Evolutionary conservation across 2,329 filamentous ascomycete genomes (phyloP), one percentile per base, ranked within the genome.

Genomic region (Alternaria arbusti): DNA sequence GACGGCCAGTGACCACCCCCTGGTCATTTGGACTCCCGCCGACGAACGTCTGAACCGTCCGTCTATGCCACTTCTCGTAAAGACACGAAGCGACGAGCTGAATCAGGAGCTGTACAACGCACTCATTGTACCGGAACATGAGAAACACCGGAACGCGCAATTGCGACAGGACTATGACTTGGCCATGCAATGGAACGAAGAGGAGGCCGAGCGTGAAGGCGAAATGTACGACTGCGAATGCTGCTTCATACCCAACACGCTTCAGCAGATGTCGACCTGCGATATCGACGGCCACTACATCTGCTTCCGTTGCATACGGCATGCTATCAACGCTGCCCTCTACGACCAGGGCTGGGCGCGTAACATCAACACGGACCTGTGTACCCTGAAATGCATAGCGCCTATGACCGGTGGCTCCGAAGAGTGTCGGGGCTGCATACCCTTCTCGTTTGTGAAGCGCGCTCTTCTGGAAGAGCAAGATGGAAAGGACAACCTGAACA

Each of bases 261-360:
- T 94, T 66, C 91, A 95, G 77, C 88, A 92, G 72, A 86, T 94
- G 61, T 88, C 91, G 0, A 86, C 87, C n/a, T 96, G 92, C 81
- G 87, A 87, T 74, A 80, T 84, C 30, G 85, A 87, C 3, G 89
- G 88, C 2, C 92, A 96, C 80, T 87, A 92, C 75, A 85, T 95
- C 58, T 96, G 92, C 81, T 90, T 94, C 80, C 87, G 88, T 49
- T 98, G 96, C 79, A 90, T 98, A 54, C 90, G 90, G 67, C 89
- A 91, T 68, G 90, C 94, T 11, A 86, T 95, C 63, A 91, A 90
- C 54, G 95, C 98, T 77, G 94, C 94, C 2, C 83, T 98, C 0
- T 98, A 97, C 76, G 96, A 96, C 0, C 96, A 98, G 78, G 93
- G 93, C 56, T 97, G 95, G 93, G 87, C 89, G 54, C 89, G 91